These are phyloP conservation scores for Cerrena zonata DNA, from an alignment of 1,284 basidiomycete species.

Conservation along the genomic window DNA sequence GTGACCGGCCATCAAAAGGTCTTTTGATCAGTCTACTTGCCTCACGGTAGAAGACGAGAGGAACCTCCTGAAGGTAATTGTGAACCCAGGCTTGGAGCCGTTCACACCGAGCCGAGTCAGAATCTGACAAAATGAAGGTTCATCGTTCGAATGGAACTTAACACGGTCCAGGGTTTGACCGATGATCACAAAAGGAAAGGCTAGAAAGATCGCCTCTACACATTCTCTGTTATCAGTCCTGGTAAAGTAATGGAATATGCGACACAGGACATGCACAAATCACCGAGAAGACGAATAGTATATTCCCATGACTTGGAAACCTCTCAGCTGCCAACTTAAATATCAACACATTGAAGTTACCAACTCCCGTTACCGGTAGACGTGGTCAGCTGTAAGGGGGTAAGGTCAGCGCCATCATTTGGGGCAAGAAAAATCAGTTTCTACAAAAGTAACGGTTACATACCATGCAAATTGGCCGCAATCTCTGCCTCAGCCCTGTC, in stretches of 20 bases:
- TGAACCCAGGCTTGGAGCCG: slow-evolving; percentile 13
- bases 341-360: slow-evolving; percentile 9
- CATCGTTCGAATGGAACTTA: slow-evolving; percentile 8
- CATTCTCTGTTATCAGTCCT: slow-evolving; percentile 1
- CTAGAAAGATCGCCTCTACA: background rate
- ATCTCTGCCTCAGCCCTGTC: slow-evolving; percentile 96
- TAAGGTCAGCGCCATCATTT: slow-evolving; percentile 4
- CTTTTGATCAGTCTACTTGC: slow-evolving; percentile 2
- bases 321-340: slow-evolving; percentile 4
- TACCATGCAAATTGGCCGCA: slow-evolving; percentile 85
- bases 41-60: slow-evolving; percentile 14
- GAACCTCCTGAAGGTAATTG: slow-evolving; percentile 15
- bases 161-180: background rate
- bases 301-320: slow-evolving; percentile 2
- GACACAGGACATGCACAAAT: slow-evolving; percentile 3
- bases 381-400: slow-evolving; percentile 47
- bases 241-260: slow-evolving; percentile 5
- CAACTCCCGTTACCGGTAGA: slow-evolving; percentile 46
- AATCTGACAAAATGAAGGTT: slow-evolving; percentile 8
- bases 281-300: slow-evolving; percentile 4
- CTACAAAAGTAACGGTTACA: slow-evolving; percentile 24
- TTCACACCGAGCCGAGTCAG: slow-evolving; percentile 12
- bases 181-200: too few relatives aligned
- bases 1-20: slow-evolving; percentile 14
- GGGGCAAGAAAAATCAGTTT: slow-evolving; percentile 15